Conservation (phyloP, 768 basidiomycete genomes). For the Lactarius indigo region DNA sequence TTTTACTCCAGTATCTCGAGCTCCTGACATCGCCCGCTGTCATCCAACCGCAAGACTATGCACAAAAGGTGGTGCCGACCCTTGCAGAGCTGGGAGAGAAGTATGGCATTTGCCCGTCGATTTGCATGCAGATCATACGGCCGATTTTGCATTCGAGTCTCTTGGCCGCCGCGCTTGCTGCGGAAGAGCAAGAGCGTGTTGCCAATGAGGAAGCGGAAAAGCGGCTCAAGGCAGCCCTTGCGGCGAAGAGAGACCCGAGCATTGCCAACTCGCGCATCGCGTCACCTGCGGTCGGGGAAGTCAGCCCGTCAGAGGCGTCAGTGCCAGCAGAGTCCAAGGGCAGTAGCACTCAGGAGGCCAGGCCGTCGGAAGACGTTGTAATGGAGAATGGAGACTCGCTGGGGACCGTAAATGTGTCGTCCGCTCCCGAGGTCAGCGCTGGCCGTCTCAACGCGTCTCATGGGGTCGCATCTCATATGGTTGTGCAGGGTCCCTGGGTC, state of each 20-base stretch:
- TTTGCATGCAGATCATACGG: slow-evolving; percentile 92
- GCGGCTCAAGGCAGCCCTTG: slow-evolving; percentile 73
- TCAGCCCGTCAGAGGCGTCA: neutral
- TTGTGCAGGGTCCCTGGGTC: slow-evolving; percentile 69
- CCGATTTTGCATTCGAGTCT: slow-evolving; percentile 68
- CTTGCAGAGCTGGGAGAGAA: slow-evolving; percentile 66
- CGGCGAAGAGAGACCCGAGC: slow-evolving; percentile 72
- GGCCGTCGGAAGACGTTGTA: slow-evolving; percentile 36
- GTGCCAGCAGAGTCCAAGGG: neutral
- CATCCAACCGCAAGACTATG: slow-evolving; percentile 68
- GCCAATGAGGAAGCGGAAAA: slow-evolving; percentile 77
- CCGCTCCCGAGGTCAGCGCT: slow-evolving; percentile 15
- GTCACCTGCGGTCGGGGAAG: slow-evolving; percentile 47
- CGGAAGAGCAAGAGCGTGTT: slow-evolving; percentile 64
- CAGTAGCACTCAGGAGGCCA: slow-evolving; percentile 13
- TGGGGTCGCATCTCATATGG: neutral
- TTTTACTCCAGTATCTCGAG: slow-evolving; percentile 89
- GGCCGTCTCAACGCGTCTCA: neutral
- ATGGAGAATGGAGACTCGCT: slow-evolving; percentile 52
- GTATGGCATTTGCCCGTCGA: slow-evolving; percentile 79
- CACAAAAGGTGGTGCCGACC: slow-evolving; percentile 68
- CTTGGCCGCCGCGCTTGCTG: slow-evolving; percentile 57
- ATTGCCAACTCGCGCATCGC: slow-evolving; percentile 54
- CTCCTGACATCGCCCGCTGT: slow-evolving; percentile 73
- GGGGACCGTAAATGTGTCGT: slow-evolving; percentile 4